A percentile compares a stretch with the other conserved stretches of the same genome.
phyloP scores from a whole-genome alignment of 2,329 filamentous ascomycete genomes.

The Calonectria honghensis region DNA sequence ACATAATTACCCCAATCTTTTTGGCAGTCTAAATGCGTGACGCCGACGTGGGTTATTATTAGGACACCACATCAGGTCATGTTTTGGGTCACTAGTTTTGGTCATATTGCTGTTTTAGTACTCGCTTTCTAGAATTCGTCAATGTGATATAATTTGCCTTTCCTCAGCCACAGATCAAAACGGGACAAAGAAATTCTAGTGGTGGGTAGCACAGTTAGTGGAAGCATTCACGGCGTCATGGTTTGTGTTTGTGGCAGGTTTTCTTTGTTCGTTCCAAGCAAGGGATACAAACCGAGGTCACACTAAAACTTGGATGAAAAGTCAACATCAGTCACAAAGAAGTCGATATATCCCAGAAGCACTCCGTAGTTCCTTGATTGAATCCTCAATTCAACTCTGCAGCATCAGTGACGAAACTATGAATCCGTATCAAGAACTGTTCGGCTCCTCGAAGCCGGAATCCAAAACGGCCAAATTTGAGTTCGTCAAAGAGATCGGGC shows the following conservation, averaged over 20 bases:
- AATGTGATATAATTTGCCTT: not conserved
- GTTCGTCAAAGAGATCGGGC: conserved; percentile 55
- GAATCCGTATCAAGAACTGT: not conserved
- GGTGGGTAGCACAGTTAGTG: conserved; percentile 16
- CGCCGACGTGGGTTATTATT: conserved; percentile 1
- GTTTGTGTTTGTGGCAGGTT: conserved; percentile 13
- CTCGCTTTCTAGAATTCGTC: not conserved
- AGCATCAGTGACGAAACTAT: conserved; percentile 1
- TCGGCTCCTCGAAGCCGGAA: conserved; percentile 10
- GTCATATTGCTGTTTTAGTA: conserved; percentile 4
- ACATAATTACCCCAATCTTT: not conserved
- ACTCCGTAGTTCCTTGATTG: conserved; percentile 18
- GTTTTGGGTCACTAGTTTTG: not conserved
- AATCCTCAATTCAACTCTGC: not conserved
- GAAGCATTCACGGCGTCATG: conserved; percentile 3
- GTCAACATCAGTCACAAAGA: conserved; percentile 14
- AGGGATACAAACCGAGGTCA: conserved; percentile 4
- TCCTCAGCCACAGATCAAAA: not conserved
- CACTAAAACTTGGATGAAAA: not conserved
- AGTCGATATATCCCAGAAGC: not conserved
- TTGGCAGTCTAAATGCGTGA: not conserved
- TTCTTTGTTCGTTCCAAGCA: conserved; percentile 49
- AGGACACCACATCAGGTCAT: conserved; percentile 12
- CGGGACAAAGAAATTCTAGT: conserved; percentile 45
- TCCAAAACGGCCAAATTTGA: conserved; percentile 48